Evolutionary conservation across 768 basidiomycete species (phyloP).

Genomic region (Artomyces pyxidatus): DNA sequence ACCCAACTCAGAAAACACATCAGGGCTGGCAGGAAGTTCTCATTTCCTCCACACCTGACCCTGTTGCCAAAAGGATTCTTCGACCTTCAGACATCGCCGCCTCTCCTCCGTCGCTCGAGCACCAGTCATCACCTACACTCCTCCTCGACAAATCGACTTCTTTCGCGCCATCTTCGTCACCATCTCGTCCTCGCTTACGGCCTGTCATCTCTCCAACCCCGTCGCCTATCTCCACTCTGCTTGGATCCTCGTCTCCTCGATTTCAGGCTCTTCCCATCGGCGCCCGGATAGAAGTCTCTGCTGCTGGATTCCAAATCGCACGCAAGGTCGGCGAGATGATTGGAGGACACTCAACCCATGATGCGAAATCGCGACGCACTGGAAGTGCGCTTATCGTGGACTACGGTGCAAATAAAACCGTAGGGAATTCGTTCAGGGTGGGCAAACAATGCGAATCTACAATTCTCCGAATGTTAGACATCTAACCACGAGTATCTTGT

Average conservation of each 20-base stretch:
- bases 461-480: too few species aligned
- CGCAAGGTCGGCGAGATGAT: constrained; percentile 62
- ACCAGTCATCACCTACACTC: constrained; percentile 5
- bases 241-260: constrained; percentile 58
- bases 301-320: constrained; percentile 59
- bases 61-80: constrained; percentile 23
- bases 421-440: constrained; percentile 75
- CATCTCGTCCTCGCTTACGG: constrained; percentile 34
- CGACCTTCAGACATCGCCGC: constrained; percentile 10
- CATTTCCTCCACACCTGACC: constrained; percentile 43
- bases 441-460: too few species aligned
- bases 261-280: constrained; percentile 64
- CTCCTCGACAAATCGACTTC: neutral
- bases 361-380: constrained; percentile 3
- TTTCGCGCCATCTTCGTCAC: constrained; percentile 4
- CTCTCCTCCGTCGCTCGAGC: constrained; percentile 12
- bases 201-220: constrained; percentile 59
- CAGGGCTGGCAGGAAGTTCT: constrained; percentile 85
- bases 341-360: too few species aligned
- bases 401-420: constrained; percentile 72
- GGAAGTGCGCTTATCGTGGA: constrained; percentile 74
- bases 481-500: neutral
- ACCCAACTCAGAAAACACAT: constrained; percentile 73
- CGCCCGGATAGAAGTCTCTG: constrained; percentile 74
- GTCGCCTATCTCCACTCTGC: constrained; percentile 43